Base-by-base conservation (phyloP, 106 monocot genomes). In the Gastrodia elata region DNA sequence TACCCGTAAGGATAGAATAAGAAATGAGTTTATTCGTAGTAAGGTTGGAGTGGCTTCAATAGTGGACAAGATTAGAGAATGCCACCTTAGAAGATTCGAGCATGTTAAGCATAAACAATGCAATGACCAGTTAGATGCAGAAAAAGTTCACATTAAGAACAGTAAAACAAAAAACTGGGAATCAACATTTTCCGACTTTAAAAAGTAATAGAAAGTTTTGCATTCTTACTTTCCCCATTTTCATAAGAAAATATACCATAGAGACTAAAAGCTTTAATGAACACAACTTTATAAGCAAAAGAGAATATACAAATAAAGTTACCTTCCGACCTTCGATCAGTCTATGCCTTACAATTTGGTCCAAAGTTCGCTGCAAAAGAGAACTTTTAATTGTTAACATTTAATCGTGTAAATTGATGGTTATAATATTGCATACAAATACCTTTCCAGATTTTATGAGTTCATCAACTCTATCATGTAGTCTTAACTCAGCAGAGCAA, bases 261-360 rank as follows among this genome's bases (percentile, higher is more conserved):
- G 40, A 69, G n/a, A 57, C 25, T 20, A 57, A 15, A 22, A 32
- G 61, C 26, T 26, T 32, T 32, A 7, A 61, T 61, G 32, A 61
- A 32, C 30, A 61, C 32, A 61, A 14, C 6, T 52, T 52, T 52
- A 52, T 5, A 52, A 52, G 2, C 20, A 52, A 52, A 52, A 52
- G n/a, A n/a, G n/a, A n/a, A n/a, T 30, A 61, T 20, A 28, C 13
- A 32, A 61, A 61, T 5, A 61, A 37, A 35, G 16, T 38, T 80
- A 91, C 90, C 87, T 83, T 91, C 59, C 90, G 52, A 35, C 87
- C 87, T 70, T 84, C 82, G 64, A 56, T 82, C 46, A 91, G 71
- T 68, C 76, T 84, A 59, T 82, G 87, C 75, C 82, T 87, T 30
- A 87, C 77, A 70, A 82, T 75, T 72, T 90, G 87, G 58, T 78